Conservation (phyloP, 805 yeast species). For the Barnettozyma siamensis region DNA sequence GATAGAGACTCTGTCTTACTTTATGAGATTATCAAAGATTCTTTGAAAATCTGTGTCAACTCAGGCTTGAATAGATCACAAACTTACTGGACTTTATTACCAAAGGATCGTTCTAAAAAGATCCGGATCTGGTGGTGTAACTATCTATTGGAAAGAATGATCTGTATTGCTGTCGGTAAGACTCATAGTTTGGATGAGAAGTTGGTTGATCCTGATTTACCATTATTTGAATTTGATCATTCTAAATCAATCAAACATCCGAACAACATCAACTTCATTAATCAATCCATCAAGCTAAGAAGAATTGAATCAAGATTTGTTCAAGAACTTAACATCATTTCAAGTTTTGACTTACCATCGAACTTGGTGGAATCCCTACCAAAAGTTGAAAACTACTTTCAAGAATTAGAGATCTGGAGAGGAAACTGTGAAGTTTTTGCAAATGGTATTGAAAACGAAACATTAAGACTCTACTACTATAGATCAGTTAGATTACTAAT, state of each 20-base stretch:
- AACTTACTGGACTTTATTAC: slow-evolving; percentile 27
- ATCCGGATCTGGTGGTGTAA: slow-evolving; percentile 61
- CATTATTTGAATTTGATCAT: slow-evolving; percentile 43
- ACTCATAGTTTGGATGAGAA: slow-evolving; percentile 49
- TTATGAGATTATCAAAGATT: slow-evolving; percentile 47
- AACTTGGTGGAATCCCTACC: slow-evolving; percentile 37
- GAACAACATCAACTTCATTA: slow-evolving; percentile 35
- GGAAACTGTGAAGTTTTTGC: slow-evolving; percentile 42
- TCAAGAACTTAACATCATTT: slow-evolving; percentile 40
- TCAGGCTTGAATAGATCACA: slow-evolving; percentile 32
- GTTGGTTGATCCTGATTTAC: slow-evolving; percentile 42
- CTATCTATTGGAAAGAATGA: slow-evolving; percentile 55
- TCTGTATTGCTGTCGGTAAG: slow-evolving; percentile 56
- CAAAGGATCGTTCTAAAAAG: slow-evolving; percentile 31
- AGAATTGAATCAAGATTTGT: slow-evolving; percentile 57
- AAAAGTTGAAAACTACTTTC: slow-evolving; percentile 45
- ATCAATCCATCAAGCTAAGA: slow-evolving; percentile 50
- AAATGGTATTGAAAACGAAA: slow-evolving; percentile 51
- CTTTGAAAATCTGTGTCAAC: slow-evolving; percentile 40
- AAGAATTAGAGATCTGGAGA: slow-evolving; percentile 54
- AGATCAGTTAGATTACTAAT: slow-evolving; percentile 53
- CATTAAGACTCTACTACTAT: slow-evolving; percentile 52
- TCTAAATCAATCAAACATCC: slow-evolving; percentile 26
- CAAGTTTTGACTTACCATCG: slow-evolving; percentile 17
- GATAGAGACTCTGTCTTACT: slow-evolving; percentile 53